Base-by-base conservation (phyloP, 495 filamentous ascomycete species). In the Aspergillus cavernicola region DNA sequence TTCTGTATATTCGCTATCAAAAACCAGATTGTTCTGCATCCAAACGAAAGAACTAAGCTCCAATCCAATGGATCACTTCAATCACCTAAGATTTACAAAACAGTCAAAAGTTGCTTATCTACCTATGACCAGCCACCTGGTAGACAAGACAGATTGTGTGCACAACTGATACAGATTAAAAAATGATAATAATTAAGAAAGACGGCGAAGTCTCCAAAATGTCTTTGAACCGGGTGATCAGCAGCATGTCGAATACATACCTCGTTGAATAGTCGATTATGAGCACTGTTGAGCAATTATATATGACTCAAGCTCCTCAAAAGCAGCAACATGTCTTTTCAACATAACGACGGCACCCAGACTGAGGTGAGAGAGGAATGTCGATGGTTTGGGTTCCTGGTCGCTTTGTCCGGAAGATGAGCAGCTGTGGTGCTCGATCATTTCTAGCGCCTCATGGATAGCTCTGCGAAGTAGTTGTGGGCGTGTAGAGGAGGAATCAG, bases 391-490 rank as follows among this genome's bases (percentile, higher is more conserved):
- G 2, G 53, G 50, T 7, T 50, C 49, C 15, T 46, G 56, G 31
- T 52, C 50, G 43, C 2, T 47, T 24, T 44, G 57, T 32, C 22
- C 64, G 57, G 20, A 41, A 13, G 50, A 39, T 11, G 57, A 52
- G 7, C 50, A 1, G 36, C 58, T 55, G 19, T 61, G 53, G 39
- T 67, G 64, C 52, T 66, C 58, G 16, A 75, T 61, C 52, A 72
- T 66, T 6, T 28, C 47, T 35, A 61, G 60, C 12, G 69, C 71
- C 10, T 65, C 63, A 7, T 57, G 56, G 33, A 76, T 67, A 16
- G 72, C 66, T 28, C 60, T 64, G 7, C 65, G 61, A 12, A 80
- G 56, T 20, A 80, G 44, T 13, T 55, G 41, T 18, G 76, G 75
- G 10, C 58, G 55, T 15, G 31, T 40, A 10, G 53, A 8, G 35